Base-by-base conservation (phyloP, 2,329 filamentous ascomycete genomes). In the Microthyrium microscopicum region DNA sequence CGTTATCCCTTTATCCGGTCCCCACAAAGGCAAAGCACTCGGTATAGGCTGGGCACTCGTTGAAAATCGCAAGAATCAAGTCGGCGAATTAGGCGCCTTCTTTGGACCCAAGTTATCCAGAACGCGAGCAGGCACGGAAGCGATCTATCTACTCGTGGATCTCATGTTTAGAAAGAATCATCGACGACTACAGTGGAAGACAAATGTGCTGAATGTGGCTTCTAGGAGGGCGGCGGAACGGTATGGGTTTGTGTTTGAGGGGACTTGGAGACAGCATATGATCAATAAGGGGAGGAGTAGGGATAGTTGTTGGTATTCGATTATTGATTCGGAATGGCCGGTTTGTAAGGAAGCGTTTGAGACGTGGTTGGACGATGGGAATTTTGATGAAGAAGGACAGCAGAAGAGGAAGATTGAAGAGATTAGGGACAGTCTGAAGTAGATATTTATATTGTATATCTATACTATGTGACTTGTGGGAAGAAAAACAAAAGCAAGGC, bases 111-210 rank as follows among this genome's bases (percentile, higher is more conserved):
- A 20, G 12, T 24, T 33, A 16, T 22, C 24, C 20, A 22, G 31
- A 16, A 25, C 6, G 13, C 20, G 31, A 17, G 31, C 31, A 7
- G 31, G 20, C n/a, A 77, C 70, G 0, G 73, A 77, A 46, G 58
- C 62, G 0, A 57, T 68, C 39, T 73, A 66, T 39, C 51, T 77
- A 1, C 46, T 74, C n/a, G 56, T 68, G 27, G 53, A 54, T 24
- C 55, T 69, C 35, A 60, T 61, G 0, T 68, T 77, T 41, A 61
- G 66, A 2, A 45, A 75, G 16, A 58, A 63, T 0, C 73, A 69
- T 44, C 48, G 62, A 3, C 55, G 73, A 5, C 61, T 73, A 4
- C 71, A 76, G 47, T 77, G 73, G 72, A 77, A 77, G 43, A 70
- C 68, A 34, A 62, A 77, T 44, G 42, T 57, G 12, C 50, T 70